phyloP scores from a whole-genome alignment of 768 basidiomycete species.

The Collybiopsis confluens region DNA sequence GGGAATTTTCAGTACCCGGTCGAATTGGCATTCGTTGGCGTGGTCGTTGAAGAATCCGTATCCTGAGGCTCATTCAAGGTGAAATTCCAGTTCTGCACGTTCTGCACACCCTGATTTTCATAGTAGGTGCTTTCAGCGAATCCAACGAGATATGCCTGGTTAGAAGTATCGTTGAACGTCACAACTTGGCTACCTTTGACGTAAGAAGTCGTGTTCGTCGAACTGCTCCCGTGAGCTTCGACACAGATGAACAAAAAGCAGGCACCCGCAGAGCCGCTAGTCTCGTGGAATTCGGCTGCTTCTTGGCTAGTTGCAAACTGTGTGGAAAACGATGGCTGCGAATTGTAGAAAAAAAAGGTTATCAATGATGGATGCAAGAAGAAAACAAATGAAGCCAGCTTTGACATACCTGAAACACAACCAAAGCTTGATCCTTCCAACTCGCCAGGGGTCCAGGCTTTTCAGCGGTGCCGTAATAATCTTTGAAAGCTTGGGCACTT shows the following conservation, averaged over 20 bases:
- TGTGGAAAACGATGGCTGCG: not conserved
- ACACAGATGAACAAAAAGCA: conserved; percentile 7
- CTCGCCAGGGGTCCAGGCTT: conserved; percentile 6
- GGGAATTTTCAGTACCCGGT: no score
- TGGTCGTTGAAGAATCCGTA: not conserved
- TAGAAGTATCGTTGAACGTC: conserved; percentile 6
- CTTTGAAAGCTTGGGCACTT: not conserved
- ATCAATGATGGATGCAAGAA: not conserved
- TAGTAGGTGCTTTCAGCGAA: conserved; percentile 1
- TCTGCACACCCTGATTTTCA: not conserved
- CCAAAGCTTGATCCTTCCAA: conserved; percentile 5
- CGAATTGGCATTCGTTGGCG: not conserved
- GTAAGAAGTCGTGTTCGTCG: not conserved
- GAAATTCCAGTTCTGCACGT: not conserved
- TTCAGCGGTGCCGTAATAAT: not conserved
- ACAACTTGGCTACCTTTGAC: not conserved
- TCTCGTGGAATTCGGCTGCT: not conserved
- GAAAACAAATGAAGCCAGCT: not conserved
- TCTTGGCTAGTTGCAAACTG: not conserved
- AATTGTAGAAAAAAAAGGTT: not conserved
- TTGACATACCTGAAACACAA: conserved; percentile 1
- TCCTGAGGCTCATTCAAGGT: not conserved
- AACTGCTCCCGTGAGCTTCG: not conserved
- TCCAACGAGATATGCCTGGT: conserved; percentile 3
- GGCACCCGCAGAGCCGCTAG: not conserved